Evolutionary conservation across 106 monocot species (phyloP).

Genomic region (Iris macrosiphon): DNA sequence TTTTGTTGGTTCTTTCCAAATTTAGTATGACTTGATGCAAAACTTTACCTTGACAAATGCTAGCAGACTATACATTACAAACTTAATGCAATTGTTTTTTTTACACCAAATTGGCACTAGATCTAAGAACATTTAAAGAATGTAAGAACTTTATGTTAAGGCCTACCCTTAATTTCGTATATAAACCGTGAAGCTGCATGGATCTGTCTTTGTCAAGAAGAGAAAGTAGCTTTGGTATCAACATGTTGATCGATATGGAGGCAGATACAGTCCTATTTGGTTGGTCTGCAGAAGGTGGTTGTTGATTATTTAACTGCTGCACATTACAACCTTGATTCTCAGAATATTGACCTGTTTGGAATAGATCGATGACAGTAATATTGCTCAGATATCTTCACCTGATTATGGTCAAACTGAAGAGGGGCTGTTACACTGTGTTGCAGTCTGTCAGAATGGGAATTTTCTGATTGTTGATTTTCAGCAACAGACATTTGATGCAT

Average conservation of each 20-base stretch:
- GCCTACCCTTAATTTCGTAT: constrained; percentile 52
- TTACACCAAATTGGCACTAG: background rate
- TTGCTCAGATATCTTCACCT: constrained; percentile 14
- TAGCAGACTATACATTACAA: too few relatives aligned
- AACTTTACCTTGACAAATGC: background rate
- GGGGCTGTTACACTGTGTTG: constrained; percentile 3
- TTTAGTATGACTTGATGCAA: background rate
- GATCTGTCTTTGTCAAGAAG: constrained; percentile 72
- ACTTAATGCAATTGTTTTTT: too few relatives aligned
- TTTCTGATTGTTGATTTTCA: constrained; percentile 9
- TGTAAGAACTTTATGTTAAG: background rate
- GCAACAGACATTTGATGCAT: constrained; percentile 7
- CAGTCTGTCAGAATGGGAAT: constrained; percentile 8
- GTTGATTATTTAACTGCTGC: constrained; percentile 32
- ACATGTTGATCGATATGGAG: constrained; percentile 38
- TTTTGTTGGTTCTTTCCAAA: too few relatives aligned
- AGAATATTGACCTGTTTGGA: constrained; percentile 13
- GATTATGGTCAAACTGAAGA: constrained; percentile 12
- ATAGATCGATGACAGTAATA: background rate
- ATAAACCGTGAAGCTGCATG: constrained; percentile 63
- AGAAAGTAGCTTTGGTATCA: constrained; percentile 50
- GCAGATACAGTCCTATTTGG: constrained; percentile 15
- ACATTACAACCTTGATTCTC: constrained; percentile 16
- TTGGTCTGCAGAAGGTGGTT: constrained; percentile 18
- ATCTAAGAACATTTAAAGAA: background rate